phyloP scores from a whole-genome alignment of 768 basidiomycete species.

The Tricholoma sp. region DNA sequence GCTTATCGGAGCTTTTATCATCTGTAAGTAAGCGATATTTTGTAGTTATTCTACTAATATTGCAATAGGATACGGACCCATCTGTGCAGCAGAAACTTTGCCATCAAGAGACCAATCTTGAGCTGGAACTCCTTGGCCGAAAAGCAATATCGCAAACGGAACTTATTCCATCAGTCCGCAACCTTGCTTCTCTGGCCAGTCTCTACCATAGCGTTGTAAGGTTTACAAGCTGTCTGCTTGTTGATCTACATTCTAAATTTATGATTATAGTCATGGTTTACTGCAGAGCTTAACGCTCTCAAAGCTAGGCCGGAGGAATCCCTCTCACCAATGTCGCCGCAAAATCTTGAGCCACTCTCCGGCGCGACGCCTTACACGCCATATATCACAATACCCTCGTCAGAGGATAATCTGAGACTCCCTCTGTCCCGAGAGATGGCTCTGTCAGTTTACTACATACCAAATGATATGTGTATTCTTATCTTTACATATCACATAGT shows the following conservation, averaged over 20 bases:
- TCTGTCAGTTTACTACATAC: constrained; percentile 47
- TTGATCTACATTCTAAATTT: neutral
- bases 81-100: constrained; percentile 52
- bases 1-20: constrained; percentile 60
- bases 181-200: constrained; percentile 68
- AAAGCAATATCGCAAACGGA: constrained; percentile 52
- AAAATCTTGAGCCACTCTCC: constrained; percentile 44
- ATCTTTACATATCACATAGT: constrained; percentile 34
- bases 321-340: constrained; percentile 46
- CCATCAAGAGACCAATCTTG: constrained; percentile 75
- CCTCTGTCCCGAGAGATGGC: constrained; percentile 88
- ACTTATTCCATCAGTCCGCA: constrained; percentile 65
- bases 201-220: constrained; percentile 85
- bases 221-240: constrained; percentile 11
- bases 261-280: constrained; percentile 73
- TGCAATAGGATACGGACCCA: constrained; percentile 33
- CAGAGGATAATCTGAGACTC: constrained; percentile 52
- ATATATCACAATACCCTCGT: constrained; percentile 35
- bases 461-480: neutral
- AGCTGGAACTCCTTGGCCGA: constrained; percentile 60
- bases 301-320: constrained; percentile 56
- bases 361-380: constrained; percentile 45
- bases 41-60: neutral
- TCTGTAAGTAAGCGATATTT: constrained; percentile 35
- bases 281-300: constrained; percentile 60